A percentile compares a stretch with the other conserved stretches of the same genome.
phyloP scores from a whole-genome alignment of 1,284 basidiomycete genomes.

The Peniophora sp. region DNA sequence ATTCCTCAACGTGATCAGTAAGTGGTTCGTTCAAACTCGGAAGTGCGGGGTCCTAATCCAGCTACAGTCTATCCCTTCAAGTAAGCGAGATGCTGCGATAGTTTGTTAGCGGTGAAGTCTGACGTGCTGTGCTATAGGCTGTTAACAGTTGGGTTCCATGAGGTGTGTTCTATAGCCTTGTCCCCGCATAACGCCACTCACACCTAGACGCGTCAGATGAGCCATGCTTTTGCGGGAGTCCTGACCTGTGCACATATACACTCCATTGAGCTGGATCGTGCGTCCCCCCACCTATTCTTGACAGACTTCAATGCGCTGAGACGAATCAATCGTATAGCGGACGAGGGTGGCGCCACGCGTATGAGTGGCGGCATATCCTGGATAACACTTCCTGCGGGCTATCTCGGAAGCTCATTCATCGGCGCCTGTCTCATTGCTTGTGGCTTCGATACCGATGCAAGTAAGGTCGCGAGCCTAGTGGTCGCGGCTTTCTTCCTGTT shows the following conservation, averaged over 20 bases:
- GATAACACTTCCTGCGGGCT: slow-evolving; percentile 85
- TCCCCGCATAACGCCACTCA: slow-evolving; percentile 3
- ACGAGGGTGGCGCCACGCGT: slow-evolving; percentile 88
- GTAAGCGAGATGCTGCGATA: slow-evolving; percentile 47
- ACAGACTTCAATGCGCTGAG: slow-evolving; percentile 7
- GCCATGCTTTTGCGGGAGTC: slow-evolving; percentile 74
- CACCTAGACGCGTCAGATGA: slow-evolving; percentile 49
- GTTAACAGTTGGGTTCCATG: slow-evolving; percentile 86
- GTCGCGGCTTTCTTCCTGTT: slow-evolving; percentile 86
- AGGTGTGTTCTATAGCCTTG: slow-evolving; percentile 39
- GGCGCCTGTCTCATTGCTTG: slow-evolving; percentile 87
- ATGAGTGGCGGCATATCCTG: slow-evolving; percentile 91
- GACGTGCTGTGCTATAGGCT: slow-evolving; percentile 30
- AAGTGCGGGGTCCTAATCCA: neutral
- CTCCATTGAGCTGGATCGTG: slow-evolving; percentile 79
- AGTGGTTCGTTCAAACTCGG: slow-evolving; percentile 22
- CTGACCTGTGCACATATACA: slow-evolving; percentile 91
- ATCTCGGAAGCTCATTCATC: slow-evolving; percentile 88
- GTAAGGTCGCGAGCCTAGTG: slow-evolving; percentile 81
- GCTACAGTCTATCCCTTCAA: slow-evolving; percentile 85
- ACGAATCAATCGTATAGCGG: slow-evolving; percentile 39
- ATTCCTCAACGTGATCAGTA: slow-evolving; percentile 63
- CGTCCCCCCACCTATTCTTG: slow-evolving; percentile 18
- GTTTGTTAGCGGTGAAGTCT: no score
- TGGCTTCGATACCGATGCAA: slow-evolving; percentile 91